phyloP scores from a whole-genome alignment of 2,329 filamentous ascomycete genomes.

The Fusarium oligoseptatum region DNA sequence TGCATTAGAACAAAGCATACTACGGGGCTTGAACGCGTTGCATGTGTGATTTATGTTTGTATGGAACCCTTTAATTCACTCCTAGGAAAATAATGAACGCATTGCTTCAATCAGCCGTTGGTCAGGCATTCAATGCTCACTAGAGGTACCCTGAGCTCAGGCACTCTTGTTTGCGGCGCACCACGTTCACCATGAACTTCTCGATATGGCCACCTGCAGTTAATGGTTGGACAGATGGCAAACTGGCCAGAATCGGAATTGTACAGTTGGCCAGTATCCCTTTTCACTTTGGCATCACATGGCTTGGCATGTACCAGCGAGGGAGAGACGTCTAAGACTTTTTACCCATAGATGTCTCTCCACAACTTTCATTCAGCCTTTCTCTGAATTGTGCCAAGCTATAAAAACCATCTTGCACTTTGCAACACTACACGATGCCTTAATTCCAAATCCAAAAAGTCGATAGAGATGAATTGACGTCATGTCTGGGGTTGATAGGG shows the following conservation, averaged over 20 bases:
- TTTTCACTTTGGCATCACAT: not conserved
- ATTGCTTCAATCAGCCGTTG: not conserved
- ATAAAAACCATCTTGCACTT: not conserved
- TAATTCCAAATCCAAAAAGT: not conserved
- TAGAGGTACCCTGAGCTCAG: not conserved
- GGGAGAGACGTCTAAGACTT: not conserved
- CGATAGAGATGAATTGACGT: constrained; percentile 23
- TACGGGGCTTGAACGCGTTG: constrained; percentile 39
- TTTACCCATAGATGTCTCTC: not conserved
- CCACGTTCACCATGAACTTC: not conserved
- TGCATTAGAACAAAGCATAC: constrained; percentile 17
- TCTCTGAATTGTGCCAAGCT: not conserved
- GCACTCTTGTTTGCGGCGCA: not conserved
- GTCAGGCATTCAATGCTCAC: not conserved
- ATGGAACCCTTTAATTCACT: not conserved
- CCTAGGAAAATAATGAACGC: not conserved
- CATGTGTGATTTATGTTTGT: not conserved
- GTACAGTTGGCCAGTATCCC: not conserved
- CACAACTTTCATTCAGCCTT: not conserved
- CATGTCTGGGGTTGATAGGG: constrained; percentile 22
- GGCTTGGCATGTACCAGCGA: not conserved
- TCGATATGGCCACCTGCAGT: not conserved
- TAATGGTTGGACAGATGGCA: not conserved
- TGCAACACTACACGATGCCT: not conserved
- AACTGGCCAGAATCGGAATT: not conserved